Evolutionary conservation across 1,284 basidiomycete genomes (phyloP), one percentile per base, ranked within the genome.

Genomic region (Schizopora paradoxa): DNA sequence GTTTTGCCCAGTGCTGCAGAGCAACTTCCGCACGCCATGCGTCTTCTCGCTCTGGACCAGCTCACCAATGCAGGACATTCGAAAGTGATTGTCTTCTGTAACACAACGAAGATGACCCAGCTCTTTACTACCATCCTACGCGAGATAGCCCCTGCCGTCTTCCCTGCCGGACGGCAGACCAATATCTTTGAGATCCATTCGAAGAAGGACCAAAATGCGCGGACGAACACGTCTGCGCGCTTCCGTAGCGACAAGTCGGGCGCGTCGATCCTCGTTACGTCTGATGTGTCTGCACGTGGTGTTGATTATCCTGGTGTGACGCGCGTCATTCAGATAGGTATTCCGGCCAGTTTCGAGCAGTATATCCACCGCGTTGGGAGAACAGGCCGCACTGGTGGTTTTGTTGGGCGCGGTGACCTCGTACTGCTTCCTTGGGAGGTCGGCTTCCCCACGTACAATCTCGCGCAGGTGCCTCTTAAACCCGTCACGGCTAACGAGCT

Each of bases 311-410:
- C 88, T 5, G 82, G 81, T 19, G 91, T 96, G 18, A 94, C 92
- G 0, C 82, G 94, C 22, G 90, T 98, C 45, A 91, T 99, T 56
- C 95, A 98, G 65, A 69, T 99, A 45, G 91, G 95, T 48, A 70
- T 89, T 4, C 92, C 95, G 1, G 62, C 67, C 5, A 72, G 65
- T 4, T 63, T 76, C 7, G 86, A 93, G 37, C 79, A 87, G 57
- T 99, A 99, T 64, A 74, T 95, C 41, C 93, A 97, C 60, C 86
- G 95, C 51, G 82, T 98, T 38, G 92, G 93, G 2, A 77, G 93
- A 50, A 96, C 95, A 0, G 93, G 92, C 16, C 83, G 94, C 57
- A 88, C 82, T 2, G 73, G 73, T 7, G 73, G 74, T 29, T 64
- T 66, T 19, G 57, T 65, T n/a, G 90, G 89, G 0, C 80, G 92